Evolutionary conservation across 768 basidiomycete species (phyloP), one percentile per base, ranked within the genome.

Genomic region (Termitomyces eurrhizus): DNA sequence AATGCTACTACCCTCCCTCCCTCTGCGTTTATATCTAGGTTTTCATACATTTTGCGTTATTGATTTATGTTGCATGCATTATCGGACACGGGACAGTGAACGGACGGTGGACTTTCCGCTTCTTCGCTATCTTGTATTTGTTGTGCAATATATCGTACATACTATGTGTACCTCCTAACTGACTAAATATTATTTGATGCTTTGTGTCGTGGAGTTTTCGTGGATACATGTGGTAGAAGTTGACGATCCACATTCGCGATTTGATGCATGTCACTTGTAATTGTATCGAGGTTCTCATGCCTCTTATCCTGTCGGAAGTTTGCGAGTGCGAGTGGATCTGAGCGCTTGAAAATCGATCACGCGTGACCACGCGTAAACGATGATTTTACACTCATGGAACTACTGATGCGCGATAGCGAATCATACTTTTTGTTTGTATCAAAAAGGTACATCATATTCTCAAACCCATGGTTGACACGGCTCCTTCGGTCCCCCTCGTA

Each of bases 121-220:
- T 75, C 74, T 76, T 80, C 78, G 77, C 75, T 79, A 71, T 72
- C 73, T 77, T 83, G 81, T 81, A 80, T 74, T 76, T 72, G 72
- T 79, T 72, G 66, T 68, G 65, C 68, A 68, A 63, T 67, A 66
- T 67, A 64, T 63, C 59, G 44, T 62, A 49, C 36, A 57, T 48
- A 57, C 45, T 48, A 48, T 57, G 56, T 48, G 54, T 41, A 44
- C 45, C 9, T 14, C 36, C 37, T 33, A 26, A 51, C 48, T 49
- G 11, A 49, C 39, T 51, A n/a, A 32, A 51, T 51, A 42, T 54
- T 42, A 39, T 53, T 18, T 14, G 52, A 39, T 54, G 46, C 14
- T 21, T 36, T 37, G 26, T 36, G 3, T 36, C 4, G 16, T 1
- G 21, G n/a, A 21, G 21, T 11, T 33, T 29, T 29, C 29, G 29